These are phyloP conservation scores for Trichoderma koningii DNA, from an alignment of 2,329 filamentous ascomycete species.

Conservation along the genomic window DNA sequence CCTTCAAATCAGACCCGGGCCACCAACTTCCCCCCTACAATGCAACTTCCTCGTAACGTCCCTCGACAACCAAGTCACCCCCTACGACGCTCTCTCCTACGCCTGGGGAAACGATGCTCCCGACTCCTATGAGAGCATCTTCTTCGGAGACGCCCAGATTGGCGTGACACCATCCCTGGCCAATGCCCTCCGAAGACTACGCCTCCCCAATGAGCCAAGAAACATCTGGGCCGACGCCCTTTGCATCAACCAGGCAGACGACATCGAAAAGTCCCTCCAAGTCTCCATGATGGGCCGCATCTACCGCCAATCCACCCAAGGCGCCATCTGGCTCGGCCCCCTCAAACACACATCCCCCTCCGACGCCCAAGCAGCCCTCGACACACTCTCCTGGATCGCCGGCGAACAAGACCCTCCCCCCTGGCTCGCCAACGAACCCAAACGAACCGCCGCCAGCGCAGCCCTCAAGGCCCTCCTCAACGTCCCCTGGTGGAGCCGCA, in stretches of 20 bases:
- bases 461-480: background rate
- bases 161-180: conserved; percentile 1
- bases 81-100: conserved; percentile 19
- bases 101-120: background rate
- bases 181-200: conserved; percentile 4
- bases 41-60: background rate
- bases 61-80: background rate
- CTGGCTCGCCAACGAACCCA: background rate
- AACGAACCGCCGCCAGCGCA: background rate
- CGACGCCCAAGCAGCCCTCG: conserved; percentile 10
- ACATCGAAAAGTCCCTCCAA: conserved; percentile 12
- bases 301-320: conserved; percentile 10
- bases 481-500: conserved; percentile 16
- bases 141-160: background rate
- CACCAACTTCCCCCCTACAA: conserved; percentile 5
- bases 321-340: conserved; percentile 13
- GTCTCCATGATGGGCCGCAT: conserved; percentile 23
- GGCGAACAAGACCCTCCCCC: background rate
- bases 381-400: conserved; percentile 12
- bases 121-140: background rate
- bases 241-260: conserved; percentile 13
- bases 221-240: conserved; percentile 18
- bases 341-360: background rate
- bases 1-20: conserved; percentile 3
- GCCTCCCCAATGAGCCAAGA: background rate